Evolutionary conservation across 352 stramenopile species (phyloP).

Genomic region (Halophytophthora polymorphica): DNA sequence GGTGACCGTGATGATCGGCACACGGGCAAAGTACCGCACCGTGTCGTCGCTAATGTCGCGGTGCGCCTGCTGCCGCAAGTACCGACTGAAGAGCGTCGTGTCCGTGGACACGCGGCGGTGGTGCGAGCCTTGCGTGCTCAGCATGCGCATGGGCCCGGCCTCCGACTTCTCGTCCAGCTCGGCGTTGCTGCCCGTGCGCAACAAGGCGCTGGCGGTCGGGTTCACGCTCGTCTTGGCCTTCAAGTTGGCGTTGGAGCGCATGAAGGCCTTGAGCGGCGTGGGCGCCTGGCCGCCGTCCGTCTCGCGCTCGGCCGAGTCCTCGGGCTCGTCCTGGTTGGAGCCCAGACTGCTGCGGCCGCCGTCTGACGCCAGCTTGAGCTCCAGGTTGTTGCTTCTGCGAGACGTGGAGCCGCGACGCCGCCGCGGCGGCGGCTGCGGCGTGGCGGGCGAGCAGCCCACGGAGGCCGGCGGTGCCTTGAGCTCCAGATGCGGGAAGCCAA

Average conservation of each 20-base stretch:
- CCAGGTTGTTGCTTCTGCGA: constrained; percentile 19
- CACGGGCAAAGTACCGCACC: constrained; percentile 51
- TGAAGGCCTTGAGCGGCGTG: constrained; percentile 27
- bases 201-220: constrained; percentile 11
- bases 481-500: constrained; percentile 30
- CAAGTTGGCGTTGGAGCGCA: constrained; percentile 19
- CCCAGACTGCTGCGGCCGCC: not conserved
- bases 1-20: constrained; percentile 40
- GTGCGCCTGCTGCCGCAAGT: constrained; percentile 54
- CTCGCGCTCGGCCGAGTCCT: not conserved
- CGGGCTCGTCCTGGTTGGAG: constrained; percentile 26
- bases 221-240: constrained; percentile 14
- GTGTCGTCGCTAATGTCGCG: constrained; percentile 52
- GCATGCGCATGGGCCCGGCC: constrained; percentile 50
- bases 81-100: constrained; percentile 63
- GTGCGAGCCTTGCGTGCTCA: constrained; percentile 50
- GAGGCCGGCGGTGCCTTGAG: constrained; percentile 12
- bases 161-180: constrained; percentile 33
- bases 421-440: constrained; percentile 42
- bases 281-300: constrained; percentile 8
- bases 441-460: constrained; percentile 16
- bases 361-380: constrained; percentile 25
- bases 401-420: constrained; percentile 20
- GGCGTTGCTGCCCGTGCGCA: constrained; percentile 14
- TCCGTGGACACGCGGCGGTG: constrained; percentile 71